A percentile compares a stretch with the other conserved stretches of the same genome.
phyloP scores from a whole-genome alignment of 176 grass and related monocot species.

The Avena atlantica region DNA sequence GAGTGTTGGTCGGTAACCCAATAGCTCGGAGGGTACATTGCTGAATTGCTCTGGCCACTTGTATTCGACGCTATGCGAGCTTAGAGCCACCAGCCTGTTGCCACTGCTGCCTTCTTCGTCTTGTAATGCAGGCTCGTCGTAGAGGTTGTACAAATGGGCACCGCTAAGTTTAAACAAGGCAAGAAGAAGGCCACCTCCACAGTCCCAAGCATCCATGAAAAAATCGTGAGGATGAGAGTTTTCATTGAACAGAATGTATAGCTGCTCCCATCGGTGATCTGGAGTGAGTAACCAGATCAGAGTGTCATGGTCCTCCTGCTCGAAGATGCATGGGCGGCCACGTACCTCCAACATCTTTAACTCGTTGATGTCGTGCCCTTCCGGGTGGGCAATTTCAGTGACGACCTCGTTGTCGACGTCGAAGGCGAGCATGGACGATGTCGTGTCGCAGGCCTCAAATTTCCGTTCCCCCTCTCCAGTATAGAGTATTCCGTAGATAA shows the following conservation, averaged over 20 bases:
- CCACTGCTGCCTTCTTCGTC: neutral
- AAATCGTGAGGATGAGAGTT: neutral
- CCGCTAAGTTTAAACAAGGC: neutral
- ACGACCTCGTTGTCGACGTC: no score
- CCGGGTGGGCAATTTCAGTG: no score
- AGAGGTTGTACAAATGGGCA: slow-evolving; percentile 9
- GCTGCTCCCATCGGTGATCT: neutral
- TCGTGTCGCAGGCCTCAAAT: no score
- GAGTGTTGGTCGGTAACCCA: no score
- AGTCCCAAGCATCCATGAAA: neutral
- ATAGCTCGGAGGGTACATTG: no score
- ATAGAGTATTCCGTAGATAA: no score
- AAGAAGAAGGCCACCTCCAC: neutral
- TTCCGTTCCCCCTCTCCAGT: no score
- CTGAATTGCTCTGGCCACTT: neutral
- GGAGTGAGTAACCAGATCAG: neutral
- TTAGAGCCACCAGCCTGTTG: neutral
- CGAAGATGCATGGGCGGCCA: no score
- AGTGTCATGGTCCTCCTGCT: neutral
- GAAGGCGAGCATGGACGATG: no score
- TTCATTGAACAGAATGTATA: neutral
- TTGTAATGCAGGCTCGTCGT: neutral
- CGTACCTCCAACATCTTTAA: no score
- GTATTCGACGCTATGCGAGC: neutral
- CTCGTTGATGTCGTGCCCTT: no score